A percentile compares a stretch with the other conserved stretches of the same genome.
phyloP scores from a whole-genome alignment of 306 rosid species.

The Styphnolobium japonicum region DNA sequence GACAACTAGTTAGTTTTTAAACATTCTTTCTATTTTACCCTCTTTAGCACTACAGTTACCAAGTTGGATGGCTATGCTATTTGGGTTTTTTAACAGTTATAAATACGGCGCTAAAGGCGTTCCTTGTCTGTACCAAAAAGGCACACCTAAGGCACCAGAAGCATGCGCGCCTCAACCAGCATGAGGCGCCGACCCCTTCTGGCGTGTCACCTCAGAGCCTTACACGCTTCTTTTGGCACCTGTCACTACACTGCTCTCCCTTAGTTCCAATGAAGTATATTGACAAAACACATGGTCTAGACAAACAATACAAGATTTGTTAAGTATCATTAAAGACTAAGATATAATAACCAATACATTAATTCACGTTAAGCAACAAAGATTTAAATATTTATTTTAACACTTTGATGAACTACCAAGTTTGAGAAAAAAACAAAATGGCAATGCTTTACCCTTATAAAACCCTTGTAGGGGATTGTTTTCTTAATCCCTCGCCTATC shows the following conservation, averaged over 20 bases:
- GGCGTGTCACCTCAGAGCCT: not conserved
- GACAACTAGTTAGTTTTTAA: not conserved
- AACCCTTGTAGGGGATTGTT: not conserved
- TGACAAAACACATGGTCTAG: not conserved
- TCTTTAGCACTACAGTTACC: not conserved
- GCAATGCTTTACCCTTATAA: not conserved
- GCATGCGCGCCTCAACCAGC: not conserved
- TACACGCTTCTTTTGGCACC: not conserved
- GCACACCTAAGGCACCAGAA: not conserved
- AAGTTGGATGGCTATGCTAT: not conserved
- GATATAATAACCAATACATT: not conserved
- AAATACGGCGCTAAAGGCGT: not conserved
- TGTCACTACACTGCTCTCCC: not conserved
- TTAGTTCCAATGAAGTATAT: not conserved
- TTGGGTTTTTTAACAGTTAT: not conserved
- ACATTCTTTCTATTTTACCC: not conserved
- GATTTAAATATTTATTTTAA: not conserved
- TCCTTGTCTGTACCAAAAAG: not conserved
- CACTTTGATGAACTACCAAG: not conserved
- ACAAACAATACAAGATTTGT: not conserved
- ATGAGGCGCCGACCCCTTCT: not conserved
- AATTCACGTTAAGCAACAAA: not conserved
- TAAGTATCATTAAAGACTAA: not conserved
- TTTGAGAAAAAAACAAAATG: not conserved
- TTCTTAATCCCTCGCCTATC: constrained; percentile 1